phyloP scores from a whole-genome alignment of 2,329 filamentous ascomycete species.

The Cercospora sp. region DNA sequence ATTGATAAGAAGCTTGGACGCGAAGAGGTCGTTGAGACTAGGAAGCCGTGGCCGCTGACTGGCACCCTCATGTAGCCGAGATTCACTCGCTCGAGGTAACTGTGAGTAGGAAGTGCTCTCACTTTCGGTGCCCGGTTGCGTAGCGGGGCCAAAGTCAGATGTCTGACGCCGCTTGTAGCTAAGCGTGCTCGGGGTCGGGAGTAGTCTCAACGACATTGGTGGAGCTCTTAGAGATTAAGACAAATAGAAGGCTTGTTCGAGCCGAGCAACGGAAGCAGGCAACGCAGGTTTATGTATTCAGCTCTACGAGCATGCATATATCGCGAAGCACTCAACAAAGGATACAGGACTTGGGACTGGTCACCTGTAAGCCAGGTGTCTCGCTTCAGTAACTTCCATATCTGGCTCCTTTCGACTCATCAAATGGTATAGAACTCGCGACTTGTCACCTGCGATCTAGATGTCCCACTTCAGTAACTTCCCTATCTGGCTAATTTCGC shows the following conservation, averaged over 20 bases:
- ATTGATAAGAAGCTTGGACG: conserved; percentile 16
- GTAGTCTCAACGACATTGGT: neutral
- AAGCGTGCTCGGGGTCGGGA: neutral
- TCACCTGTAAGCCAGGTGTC: conserved; percentile 1
- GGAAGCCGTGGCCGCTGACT: conserved; percentile 3
- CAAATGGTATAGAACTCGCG: too few relatives aligned
- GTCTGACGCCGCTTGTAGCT: conserved; percentile 4
- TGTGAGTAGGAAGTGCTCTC: neutral
- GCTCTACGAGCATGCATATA: neutral
- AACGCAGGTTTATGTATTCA: conserved; percentile 5
- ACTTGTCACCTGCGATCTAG: too few relatives aligned
- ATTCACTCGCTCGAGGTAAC: neutral
- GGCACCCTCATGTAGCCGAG: neutral
- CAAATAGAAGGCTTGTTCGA: too few relatives aligned
- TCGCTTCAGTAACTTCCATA: neutral
- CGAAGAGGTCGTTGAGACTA: conserved; percentile 18
- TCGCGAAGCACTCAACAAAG: neutral
- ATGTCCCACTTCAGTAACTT: too few relatives aligned
- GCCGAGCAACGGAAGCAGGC: neutral
- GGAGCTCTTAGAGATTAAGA: too few relatives aligned
- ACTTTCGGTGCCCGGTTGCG: neutral
- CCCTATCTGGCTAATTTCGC: too few relatives aligned
- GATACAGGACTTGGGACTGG: neutral
- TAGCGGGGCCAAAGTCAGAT: conserved; percentile 1
- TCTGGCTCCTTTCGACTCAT: neutral